A percentile compares a stretch with the other conserved stretches of the same genome.
phyloP scores from a whole-genome alignment of 306 rosid genomes.

The Lathyrus tuberosus region DNA sequence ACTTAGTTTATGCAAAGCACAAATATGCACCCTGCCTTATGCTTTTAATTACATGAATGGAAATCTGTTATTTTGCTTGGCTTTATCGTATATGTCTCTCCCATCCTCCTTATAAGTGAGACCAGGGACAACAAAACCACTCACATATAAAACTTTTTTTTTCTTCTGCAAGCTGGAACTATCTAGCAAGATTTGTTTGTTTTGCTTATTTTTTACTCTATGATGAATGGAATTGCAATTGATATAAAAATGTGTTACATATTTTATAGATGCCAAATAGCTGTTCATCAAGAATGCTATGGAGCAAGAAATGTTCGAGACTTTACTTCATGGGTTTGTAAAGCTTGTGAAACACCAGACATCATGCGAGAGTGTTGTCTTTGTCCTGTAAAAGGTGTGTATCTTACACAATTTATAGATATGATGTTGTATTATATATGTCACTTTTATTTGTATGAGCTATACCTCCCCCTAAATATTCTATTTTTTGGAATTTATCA shows the following conservation, averaged over 20 bases:
- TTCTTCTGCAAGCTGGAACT: conserved; percentile 23
- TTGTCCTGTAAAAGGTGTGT: conserved; percentile 87
- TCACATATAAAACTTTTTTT: not conserved
- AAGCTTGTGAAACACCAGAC: conserved; percentile 86
- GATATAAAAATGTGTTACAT: conserved; percentile 18
- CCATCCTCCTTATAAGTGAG: conserved; percentile 5
- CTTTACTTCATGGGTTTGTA: conserved; percentile 93
- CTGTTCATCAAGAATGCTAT: conserved; percentile 94
- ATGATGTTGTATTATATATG: not conserved
- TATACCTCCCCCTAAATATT: conserved; percentile 18
- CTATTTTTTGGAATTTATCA: not conserved
- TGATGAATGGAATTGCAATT: conserved; percentile 21
- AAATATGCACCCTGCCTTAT: conserved; percentile 6
- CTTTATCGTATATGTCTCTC: not conserved
- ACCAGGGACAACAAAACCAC: conserved; percentile 9
- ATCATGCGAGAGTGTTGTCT: conserved; percentile 87
- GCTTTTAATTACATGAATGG: conserved; percentile 8
- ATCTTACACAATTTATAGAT: conserved; percentile 32
- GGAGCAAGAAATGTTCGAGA: conserved; percentile 88
- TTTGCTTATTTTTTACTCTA: not conserved
- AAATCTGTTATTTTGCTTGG: conserved; percentile 13
- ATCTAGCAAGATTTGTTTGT: conserved; percentile 19
- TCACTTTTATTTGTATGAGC: conserved; percentile 24
- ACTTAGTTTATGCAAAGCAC: conserved; percentile 1
- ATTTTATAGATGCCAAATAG: conserved; percentile 79